Percentiles rank a stretch among this genome's conserved stretches.
Conservation (phyloP, 2,329 filamentous ascomycete species). For the Didymella sp. region DNA sequence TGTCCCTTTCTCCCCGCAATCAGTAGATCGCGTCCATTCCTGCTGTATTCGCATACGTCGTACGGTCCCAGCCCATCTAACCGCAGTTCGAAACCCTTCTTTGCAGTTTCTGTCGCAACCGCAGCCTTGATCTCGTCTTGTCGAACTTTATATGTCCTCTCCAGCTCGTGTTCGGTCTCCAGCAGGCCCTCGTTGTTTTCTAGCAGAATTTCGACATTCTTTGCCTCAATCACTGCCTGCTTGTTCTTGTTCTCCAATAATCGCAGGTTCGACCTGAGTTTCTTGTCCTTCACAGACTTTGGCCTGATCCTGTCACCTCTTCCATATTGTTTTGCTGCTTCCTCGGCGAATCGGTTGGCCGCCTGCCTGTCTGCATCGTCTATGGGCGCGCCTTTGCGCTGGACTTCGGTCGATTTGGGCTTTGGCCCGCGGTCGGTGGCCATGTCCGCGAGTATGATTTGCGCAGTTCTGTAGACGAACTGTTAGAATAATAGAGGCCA, state of each 20-base stretch:
- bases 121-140: constrained; percentile 82
- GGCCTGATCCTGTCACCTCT: constrained; percentile 78
- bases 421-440: constrained; percentile 30
- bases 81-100: constrained; percentile 91
- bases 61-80: constrained; percentile 82
- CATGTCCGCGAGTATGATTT: constrained; percentile 21
- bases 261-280: constrained; percentile 80
- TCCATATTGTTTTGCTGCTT: constrained; percentile 79
- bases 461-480: neutral
- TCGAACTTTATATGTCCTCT: constrained; percentile 89
- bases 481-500: neutral
- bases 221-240: constrained; percentile 80
- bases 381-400: constrained; percentile 30
- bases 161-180: constrained; percentile 85
- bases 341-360: constrained; percentile 42
- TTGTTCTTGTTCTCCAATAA: constrained; percentile 83
- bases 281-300: constrained; percentile 83
- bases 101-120: constrained; percentile 82
- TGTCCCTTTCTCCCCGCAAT: constrained; percentile 91
- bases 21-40: constrained; percentile 85
- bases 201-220: constrained; percentile 92
- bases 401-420: constrained; percentile 14
- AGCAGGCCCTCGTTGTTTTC: constrained; percentile 87
- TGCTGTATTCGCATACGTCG: constrained; percentile 83
- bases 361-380: constrained; percentile 41